These are phyloP conservation scores for Myrica gale DNA, from an alignment of 306 rosid genomes.

Conservation along the genomic window DNA sequence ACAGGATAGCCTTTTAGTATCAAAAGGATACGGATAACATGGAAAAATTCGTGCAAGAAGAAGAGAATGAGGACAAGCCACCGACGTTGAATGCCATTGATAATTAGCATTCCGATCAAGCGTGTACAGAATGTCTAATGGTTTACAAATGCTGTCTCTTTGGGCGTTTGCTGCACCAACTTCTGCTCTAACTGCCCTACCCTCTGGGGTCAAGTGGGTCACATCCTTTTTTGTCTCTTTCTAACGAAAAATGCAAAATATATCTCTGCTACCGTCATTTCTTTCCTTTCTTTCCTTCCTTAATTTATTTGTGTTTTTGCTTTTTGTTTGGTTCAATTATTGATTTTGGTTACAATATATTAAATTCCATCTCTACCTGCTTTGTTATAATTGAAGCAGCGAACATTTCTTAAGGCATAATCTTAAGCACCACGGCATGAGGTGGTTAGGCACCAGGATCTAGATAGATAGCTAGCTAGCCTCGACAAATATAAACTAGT, in stretches of 20 bases:
- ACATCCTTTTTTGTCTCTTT: slow-evolving; percentile 47
- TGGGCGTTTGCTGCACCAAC: slow-evolving; percentile 67
- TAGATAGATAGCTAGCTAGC: no score
- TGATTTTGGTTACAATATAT: slow-evolving; percentile 16
- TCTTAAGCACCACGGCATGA: not conserved
- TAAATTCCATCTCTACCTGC: slow-evolving; percentile 23
- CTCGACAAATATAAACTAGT: no score
- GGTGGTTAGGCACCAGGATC: no score
- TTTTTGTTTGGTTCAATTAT: slow-evolving; percentile 16
- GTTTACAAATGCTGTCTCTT: slow-evolving; percentile 33
- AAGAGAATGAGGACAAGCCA: slow-evolving; percentile 48
- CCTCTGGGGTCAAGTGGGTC: slow-evolving; percentile 53
- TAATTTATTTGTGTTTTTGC: not conserved
- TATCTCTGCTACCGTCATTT: slow-evolving; percentile 21
- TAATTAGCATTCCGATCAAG: slow-evolving; percentile 49
- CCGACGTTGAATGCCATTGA: slow-evolving; percentile 42
- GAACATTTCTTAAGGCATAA: not conserved
- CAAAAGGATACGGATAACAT: slow-evolving; percentile 13
- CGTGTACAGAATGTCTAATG: slow-evolving; percentile 44
- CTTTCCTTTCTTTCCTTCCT: slow-evolving; percentile 25
- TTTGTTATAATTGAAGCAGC: slow-evolving; percentile 29
- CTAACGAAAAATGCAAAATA: slow-evolving; percentile 23
- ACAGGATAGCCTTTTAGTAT: slow-evolving; percentile 44
- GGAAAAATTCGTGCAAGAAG: slow-evolving; percentile 37
- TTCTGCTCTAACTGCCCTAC: slow-evolving; percentile 75